Base-by-base conservation (phyloP, 345 rosid genomes). In the Lepidium sativum region DNA sequence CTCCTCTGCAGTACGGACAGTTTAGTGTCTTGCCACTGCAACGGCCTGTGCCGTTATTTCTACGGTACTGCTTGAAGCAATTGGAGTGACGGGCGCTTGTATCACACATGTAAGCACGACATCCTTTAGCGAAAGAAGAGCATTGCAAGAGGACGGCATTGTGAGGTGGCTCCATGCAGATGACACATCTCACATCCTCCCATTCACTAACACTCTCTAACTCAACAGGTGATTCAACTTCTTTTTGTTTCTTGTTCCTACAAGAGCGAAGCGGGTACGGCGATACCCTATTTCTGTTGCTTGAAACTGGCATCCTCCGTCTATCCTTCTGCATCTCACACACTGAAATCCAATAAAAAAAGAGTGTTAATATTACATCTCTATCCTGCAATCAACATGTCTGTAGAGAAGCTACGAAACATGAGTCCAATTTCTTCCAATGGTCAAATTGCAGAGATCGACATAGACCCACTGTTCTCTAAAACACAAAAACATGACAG, bases 91-190 rank as follows among this genome's bases (percentile, higher is more conserved):
- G 86, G 20, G 73, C 44, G 65, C 85, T 87, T 0, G 91, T 87
- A 63, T 85, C 81, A 42, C 97, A 89, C 76, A 87, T 85, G 80
- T 77, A 85, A 35, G 95, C 84, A 11, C 73, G 77, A 12, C 97
- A 87, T 2, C 95, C 95, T 23, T 78, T 79, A n/a, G 80, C 72
- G 52, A 37, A 71, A 10, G 91, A 83, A 33, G 89, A 74, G 68
- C 97, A 89, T 6, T 44, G 69, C 55, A 89, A 56, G 32, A 87
- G 83, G 15, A 87, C 91, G 0, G 81, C 89, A 60, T 83, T 89
- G 63, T 85, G 95, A 1, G 97, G 95, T 6, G 82, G 83, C 63
- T 89, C 97, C 85, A 89, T 79, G 63, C 95, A 89, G 48, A 85
- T 67, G 1, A 87, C 81, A 65, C 97, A 89, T 70, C 79, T 71